phyloP scores from a whole-genome alignment of 495 filamentous ascomycete genomes.

The Darksidea phi region DNA sequence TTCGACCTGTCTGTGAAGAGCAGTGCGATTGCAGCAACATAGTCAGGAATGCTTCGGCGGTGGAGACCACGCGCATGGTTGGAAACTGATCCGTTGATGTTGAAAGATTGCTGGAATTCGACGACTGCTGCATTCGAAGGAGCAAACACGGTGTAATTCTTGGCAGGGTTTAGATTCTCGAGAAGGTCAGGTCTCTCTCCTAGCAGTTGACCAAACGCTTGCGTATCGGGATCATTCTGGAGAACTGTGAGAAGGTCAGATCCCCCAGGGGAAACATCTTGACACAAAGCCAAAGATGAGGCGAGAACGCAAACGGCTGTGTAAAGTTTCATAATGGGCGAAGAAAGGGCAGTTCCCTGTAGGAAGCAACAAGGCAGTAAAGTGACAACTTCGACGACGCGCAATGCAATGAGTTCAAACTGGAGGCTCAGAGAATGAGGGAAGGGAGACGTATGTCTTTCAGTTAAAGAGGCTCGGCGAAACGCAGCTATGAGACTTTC shows the following conservation, averaged over 20 bases:
- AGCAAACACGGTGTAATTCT: constrained; percentile 1
- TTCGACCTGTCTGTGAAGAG: constrained; percentile 3
- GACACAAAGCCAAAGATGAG: background rate
- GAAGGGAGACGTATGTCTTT: background rate
- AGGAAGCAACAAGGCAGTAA: background rate
- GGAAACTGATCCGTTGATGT: constrained; percentile 4
- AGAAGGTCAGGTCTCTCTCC: constrained; percentile 3
- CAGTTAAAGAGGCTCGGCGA: background rate
- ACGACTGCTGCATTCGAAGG: constrained; percentile 7
- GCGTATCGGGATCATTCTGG: constrained; percentile 4
- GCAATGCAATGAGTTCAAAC: background rate
- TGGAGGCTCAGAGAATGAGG: background rate
- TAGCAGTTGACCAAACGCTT: constrained; percentile 3
- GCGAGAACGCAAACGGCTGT: background rate
- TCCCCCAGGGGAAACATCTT: background rate
- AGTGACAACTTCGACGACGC: background rate
- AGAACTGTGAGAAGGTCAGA: constrained; percentile 1
- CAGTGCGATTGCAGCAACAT: constrained; percentile 1
- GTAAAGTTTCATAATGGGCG: background rate
- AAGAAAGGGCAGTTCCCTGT: background rate
- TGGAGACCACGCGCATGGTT: background rate
- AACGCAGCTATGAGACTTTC: background rate
- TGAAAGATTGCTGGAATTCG: constrained; percentile 7
- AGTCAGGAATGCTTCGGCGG: background rate
- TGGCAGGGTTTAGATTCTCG: background rate